Base-by-base conservation (phyloP, 345 rosid genomes). In the Triadica sebifera region DNA sequence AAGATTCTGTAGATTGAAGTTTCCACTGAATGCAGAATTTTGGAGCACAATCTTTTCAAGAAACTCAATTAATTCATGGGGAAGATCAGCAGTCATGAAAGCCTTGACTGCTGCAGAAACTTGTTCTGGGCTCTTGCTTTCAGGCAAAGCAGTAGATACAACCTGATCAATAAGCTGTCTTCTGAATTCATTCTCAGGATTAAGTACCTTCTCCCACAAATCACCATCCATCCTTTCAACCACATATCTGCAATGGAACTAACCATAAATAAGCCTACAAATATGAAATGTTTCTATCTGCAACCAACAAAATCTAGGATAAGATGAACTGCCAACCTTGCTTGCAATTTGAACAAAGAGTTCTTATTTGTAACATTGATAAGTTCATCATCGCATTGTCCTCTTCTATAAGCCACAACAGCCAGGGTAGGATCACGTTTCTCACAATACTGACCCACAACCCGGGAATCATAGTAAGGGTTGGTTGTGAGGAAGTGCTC, bases 341-440 rank as follows among this genome's bases (percentile, higher is more conserved):
- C 99, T 85, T 96, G 99, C 74, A 96, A 79, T 75, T 96, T 96
- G 81, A 96, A 91, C 87, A 96, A 76, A 43, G 99, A 96, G 82
- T 87, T 96, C 84, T 89, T 96, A 82, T 96, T 96, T 63, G 99
- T 96, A 65, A 96, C 99, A 80, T 90, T 91, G 76, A 96, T 86
- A 61, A 96, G 99, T 81, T 96, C 99, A 74, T 89, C 96, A 66
- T 96, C 99, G 71, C 99, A 96, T 73, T 91, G 97, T 61, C 99
- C 99, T 84, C 99, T 88, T 66, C 97, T 85, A 80, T 96, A 96
- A 55, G 99, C 96, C 75, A 96, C 95, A 71, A 93, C 99, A 55
- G 99, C 99, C 39, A 96, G 87, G 11, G 98, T 96, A 41, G 99
- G 99, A 86, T 96, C 99, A 39, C 98, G 99, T 80, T 96, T 96